Conservation (phyloP, 371 early-diverging fungal genomes). For the Batkoa obscura region DNA sequence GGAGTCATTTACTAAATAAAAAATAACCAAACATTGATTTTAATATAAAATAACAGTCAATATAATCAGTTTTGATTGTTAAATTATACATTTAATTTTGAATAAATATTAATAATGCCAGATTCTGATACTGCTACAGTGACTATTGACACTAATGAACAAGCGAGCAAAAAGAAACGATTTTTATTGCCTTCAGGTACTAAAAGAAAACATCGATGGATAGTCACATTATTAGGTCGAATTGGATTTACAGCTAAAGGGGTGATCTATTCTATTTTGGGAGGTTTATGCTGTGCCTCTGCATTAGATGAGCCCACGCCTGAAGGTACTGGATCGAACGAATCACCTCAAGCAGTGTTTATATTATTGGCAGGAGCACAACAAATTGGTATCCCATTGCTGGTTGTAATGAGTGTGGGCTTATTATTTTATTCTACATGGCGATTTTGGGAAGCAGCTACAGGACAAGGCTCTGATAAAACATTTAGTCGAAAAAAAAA, state of each 20-base stretch:
- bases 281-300: not conserved
- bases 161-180: not conserved
- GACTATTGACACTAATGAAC: no score
- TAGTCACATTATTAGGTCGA: not conserved
- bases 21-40: no score
- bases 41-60: no score
- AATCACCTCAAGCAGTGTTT: constrained; percentile 1
- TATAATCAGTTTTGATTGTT: no score
- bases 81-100: no score
- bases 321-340: not conserved
- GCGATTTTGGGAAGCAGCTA: not conserved
- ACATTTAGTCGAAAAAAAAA: not conserved
- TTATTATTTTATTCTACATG: not conserved
- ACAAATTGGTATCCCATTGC: not conserved
- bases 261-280: not conserved
- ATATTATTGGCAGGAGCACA: not conserved
- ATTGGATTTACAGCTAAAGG: not conserved
- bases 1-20: no score
- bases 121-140: no score
- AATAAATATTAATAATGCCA: no score
- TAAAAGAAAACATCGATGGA: not conserved
- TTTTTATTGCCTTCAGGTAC: not conserved
- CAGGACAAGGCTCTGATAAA: constrained; percentile 1
- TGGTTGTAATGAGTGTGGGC: not conserved
- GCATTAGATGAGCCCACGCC: not conserved